Base-by-base conservation (phyloP, 768 basidiomycete genomes). In the Collybia sordida region DNA sequence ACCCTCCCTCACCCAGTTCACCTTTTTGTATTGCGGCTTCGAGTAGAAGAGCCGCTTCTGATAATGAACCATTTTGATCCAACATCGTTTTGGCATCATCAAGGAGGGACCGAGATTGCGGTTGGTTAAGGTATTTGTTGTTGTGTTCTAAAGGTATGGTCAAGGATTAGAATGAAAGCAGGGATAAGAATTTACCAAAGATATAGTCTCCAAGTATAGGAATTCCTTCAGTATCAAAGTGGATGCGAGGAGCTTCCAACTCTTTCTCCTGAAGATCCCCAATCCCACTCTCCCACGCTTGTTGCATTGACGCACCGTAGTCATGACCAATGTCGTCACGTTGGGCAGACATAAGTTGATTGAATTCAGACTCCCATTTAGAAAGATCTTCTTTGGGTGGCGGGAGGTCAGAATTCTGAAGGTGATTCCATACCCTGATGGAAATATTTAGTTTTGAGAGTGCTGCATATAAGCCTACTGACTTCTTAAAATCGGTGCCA, bases 21-120 rank as follows among this genome's bases (percentile, higher is more conserved):
- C 86, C 89, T 56, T 78, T 78, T 67, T 90, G 86, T 51, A 98
- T 90, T 31, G 93, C 92, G 12, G 93, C 93, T 70, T 99, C 96
- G 18, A 98, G 73, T 59, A 96, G 74, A 35, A 93, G 74, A 0
- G 86, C 88, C 11, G 87, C 93, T 62, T 97, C 92, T 2, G 92
- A 86, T 19, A 99, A 68, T 2, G 94, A 90, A 1, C 92, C 93
- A 47, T 93, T 92, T 51, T 80, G 78, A 18, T 85, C 81, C 8
- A 98, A 70, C 14, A 95, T 68, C 14, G 76, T 73, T 65, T 94
- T 93, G 1, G 92, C 94, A 52, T 88, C 83, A 41, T 65, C 71
- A n/a, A 90, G 68, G 25, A 82, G 79, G n/a, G 73, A 75, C 23
- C 71, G 67, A 2, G 75, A 73, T 0, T 77, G 67, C 2, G 75